Evolutionary conservation across 164 flowering plant genomes (phyloP), one percentile per base, ranked within the genome.

Genomic region (Stephania cephalantha): DNA sequence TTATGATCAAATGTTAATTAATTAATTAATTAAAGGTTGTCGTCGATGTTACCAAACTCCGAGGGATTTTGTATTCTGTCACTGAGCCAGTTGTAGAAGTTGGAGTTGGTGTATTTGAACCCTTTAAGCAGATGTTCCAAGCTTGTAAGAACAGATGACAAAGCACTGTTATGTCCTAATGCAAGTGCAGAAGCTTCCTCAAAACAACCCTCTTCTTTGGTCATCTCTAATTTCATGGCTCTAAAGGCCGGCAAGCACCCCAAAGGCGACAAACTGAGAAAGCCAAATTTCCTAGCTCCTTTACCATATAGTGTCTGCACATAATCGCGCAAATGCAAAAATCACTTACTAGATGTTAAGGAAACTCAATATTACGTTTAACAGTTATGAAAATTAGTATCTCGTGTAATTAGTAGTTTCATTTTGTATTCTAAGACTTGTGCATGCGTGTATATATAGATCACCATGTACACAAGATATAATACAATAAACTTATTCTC

Each of bases 241-340:
- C 90, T 84, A 1, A 89, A 75, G 9, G 83, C 85, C 5, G 90
- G 92, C n/a, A 86, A 78, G 73, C 91, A 88, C 42, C 91, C 88
- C 72, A 86, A 72, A 2, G 90, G 90, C 48, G 74, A 67, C 80
- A 89, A 76, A 78, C 89, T 79, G 9, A 87, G 76, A 71, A 89
- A 86, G 0, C 79, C 90, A 76, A 89, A 89, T 75, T 85, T 89
- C 66, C 92, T 83, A 6, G 74, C 90, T 20, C 92, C 92, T 76
- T 83, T 87, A 61, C 75, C 78, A 70, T 86, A 85, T 74, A 89
- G 52, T 18, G 55, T 75, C 92, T 89, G 78, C 66, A 65, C 1
- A 61, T n/a, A 31, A 46, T 61, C 25, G 69, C 46, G 29, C 46
- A 67, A 73, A 18, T 20, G 15, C 55, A 10, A 48, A 48, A 8